Percentiles rank a stretch among this genome's conserved stretches.
Conservation (phyloP, 768 basidiomycete species). For the Tricholoma sp. region DNA sequence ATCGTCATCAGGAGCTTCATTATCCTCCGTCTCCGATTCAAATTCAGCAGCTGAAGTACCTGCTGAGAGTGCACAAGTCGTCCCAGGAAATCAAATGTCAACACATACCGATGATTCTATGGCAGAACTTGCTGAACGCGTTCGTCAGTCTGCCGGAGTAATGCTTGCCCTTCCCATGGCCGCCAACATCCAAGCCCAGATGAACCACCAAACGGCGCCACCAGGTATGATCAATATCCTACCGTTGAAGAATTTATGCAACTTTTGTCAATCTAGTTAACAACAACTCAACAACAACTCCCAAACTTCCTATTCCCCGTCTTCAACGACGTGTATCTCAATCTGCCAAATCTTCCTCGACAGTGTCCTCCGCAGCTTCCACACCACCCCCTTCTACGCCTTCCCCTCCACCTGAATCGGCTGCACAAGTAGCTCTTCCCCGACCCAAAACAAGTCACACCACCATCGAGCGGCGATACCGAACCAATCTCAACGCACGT, state of each 20-base stretch:
- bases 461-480: conserved; percentile 83
- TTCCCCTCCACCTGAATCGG: conserved; percentile 16
- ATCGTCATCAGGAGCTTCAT: conserved; percentile 49
- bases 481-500: conserved; percentile 83
- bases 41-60: conserved; percentile 23
- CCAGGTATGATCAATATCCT: conserved; percentile 16
- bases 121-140: conserved; percentile 42
- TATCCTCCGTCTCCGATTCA: conserved; percentile 45
- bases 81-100: conserved; percentile 10
- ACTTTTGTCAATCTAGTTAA: not conserved
- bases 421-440: conserved; percentile 9
- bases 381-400: conserved; percentile 39
- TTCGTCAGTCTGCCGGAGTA: conserved; percentile 52
- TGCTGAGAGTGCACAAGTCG: conserved; percentile 15
- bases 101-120: conserved; percentile 25
- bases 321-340: conserved; percentile 24
- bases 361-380: conserved; percentile 33
- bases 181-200: conserved; percentile 27
- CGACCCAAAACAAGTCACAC: conserved; percentile 83
- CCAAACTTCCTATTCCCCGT: conserved; percentile 37
- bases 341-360: conserved; percentile 19
- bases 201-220: conserved; percentile 12
- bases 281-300: conserved; percentile 13
- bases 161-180: conserved; percentile 44
- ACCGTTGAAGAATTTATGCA: not conserved